Percentiles rank a stretch among this genome's conserved stretches.
phyloP scores from a whole-genome alignment of 352 stramenopile genomes.

The Phytophthora crassamura region DNA sequence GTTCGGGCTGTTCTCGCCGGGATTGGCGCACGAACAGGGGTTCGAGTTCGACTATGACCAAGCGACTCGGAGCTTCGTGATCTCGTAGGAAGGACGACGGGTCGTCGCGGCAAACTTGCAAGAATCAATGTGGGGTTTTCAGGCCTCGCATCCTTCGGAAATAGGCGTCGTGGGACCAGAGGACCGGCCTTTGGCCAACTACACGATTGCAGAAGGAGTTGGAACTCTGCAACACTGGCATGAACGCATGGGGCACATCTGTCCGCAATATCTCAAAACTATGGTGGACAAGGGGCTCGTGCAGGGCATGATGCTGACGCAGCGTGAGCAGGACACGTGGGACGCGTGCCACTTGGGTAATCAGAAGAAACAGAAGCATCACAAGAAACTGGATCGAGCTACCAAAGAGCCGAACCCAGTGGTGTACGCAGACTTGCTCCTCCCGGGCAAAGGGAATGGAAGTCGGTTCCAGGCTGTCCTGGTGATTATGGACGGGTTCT shows the following conservation, averaged over 20 bases:
- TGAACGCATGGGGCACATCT: too few relatives aligned
- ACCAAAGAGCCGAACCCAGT: conserved; percentile 17
- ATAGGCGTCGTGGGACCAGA: neutral
- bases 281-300: too few relatives aligned
- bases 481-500: conserved; percentile 19
- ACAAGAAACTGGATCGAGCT: conserved; percentile 15
- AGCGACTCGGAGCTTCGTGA: neutral
- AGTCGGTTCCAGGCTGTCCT: conserved; percentile 8
- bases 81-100: neutral
- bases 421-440: conserved; percentile 13
- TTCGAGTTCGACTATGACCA: conserved; percentile 10
- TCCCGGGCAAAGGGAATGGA: conserved; percentile 1
- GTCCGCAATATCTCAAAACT: too few relatives aligned
- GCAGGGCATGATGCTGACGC: too few relatives aligned
- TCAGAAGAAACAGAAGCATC: conserved; percentile 13
- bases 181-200: conserved; percentile 1
- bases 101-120: neutral
- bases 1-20: conserved; percentile 2
- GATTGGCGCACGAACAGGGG: conserved; percentile 8
- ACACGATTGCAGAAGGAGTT: conserved; percentile 10
- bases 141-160: neutral
- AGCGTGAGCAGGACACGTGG: neutral
- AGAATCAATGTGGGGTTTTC: conserved; percentile 10
- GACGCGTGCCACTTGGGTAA: conserved; percentile 8
- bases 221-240: neutral